Conservation (phyloP, 257 asterid genomes). For the Solanum medicagineum region DNA sequence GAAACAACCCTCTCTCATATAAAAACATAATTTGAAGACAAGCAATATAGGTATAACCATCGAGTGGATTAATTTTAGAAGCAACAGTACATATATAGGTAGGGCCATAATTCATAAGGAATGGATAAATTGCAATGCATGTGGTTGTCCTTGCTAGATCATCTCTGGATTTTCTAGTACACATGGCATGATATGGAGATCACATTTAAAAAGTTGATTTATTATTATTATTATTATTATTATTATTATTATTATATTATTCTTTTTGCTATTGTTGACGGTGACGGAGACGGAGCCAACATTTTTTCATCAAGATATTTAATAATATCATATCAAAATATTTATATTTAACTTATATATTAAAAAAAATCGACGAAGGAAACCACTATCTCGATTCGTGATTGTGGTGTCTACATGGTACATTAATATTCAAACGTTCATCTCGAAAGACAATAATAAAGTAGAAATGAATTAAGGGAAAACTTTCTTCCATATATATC, state of each 20-base stretch:
- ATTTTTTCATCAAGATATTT: no score
- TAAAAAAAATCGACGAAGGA: no score
- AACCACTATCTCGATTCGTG: no score
- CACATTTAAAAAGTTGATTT: not conserved
- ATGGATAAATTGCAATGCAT: not conserved
- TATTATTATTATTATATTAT: no score
- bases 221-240: no score
- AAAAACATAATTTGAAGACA: not conserved
- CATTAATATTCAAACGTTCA: not conserved
- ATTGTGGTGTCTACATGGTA: not conserved
- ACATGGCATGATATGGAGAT: constrained; percentile 17
- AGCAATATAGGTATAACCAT: constrained; percentile 9
- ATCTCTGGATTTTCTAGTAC: constrained; percentile 2
- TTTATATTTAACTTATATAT: no score
- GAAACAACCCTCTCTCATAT: not conserved
- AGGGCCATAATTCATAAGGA: not conserved
- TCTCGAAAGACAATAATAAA: not conserved
- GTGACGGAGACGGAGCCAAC: no score
- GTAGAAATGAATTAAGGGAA: not conserved
- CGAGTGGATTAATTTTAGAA: constrained; percentile 26
- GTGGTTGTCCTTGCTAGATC: constrained; percentile 24
- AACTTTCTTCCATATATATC: not conserved
- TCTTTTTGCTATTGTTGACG: not conserved
- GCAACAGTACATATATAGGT: constrained; percentile 21
- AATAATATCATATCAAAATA: no score